phyloP scores from a whole-genome alignment of 2,329 filamentous ascomycete genomes.

The Akanthomyces muscarius region DNA sequence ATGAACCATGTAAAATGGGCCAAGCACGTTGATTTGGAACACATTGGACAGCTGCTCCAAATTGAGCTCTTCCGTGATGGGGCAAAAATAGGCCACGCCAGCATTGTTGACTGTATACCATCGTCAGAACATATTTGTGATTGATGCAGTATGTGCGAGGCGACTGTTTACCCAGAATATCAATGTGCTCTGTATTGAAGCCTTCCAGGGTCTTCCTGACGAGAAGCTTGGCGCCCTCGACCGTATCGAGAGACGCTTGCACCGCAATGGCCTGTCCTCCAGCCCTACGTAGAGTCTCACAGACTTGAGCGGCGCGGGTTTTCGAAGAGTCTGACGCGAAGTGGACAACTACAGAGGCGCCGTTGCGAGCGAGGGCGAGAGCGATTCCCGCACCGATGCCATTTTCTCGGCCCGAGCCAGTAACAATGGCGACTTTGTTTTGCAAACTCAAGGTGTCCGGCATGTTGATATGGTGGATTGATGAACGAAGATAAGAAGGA shows the following conservation, averaged over 20 bases:
- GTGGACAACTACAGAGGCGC: slow-evolving; percentile 38
- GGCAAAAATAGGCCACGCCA: slow-evolving; percentile 22
- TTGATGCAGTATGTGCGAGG: neutral
- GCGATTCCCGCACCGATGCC: slow-evolving; percentile 42
- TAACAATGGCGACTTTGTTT: slow-evolving; percentile 42
- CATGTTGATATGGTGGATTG: slow-evolving; percentile 21
- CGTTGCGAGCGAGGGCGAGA: slow-evolving; percentile 36
- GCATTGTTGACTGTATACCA: slow-evolving; percentile 35
- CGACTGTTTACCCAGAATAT: slow-evolving; percentile 35
- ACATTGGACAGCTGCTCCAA: slow-evolving; percentile 26
- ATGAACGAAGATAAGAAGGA: too few species aligned
- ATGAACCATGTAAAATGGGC: slow-evolving; percentile 33
- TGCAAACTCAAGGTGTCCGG: slow-evolving; percentile 35
- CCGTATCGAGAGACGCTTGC: slow-evolving; percentile 30
- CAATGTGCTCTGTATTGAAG: slow-evolving; percentile 34
- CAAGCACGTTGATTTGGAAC: slow-evolving; percentile 33
- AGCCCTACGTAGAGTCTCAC: slow-evolving; percentile 25
- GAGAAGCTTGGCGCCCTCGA: slow-evolving; percentile 30
- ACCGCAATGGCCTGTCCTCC: slow-evolving; percentile 32
- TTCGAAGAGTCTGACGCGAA: slow-evolving; percentile 34
- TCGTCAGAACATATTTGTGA: neutral
- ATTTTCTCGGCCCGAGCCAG: slow-evolving; percentile 41
- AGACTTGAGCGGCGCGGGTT: slow-evolving; percentile 29
- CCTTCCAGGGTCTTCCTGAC: slow-evolving; percentile 33
- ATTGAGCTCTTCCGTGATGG: slow-evolving; percentile 23